Percentiles rank a stretch among this genome's conserved stretches.
Conservation (phyloP, 2,329 filamentous ascomycete genomes). For the Colletotrichum karsti region DNA sequence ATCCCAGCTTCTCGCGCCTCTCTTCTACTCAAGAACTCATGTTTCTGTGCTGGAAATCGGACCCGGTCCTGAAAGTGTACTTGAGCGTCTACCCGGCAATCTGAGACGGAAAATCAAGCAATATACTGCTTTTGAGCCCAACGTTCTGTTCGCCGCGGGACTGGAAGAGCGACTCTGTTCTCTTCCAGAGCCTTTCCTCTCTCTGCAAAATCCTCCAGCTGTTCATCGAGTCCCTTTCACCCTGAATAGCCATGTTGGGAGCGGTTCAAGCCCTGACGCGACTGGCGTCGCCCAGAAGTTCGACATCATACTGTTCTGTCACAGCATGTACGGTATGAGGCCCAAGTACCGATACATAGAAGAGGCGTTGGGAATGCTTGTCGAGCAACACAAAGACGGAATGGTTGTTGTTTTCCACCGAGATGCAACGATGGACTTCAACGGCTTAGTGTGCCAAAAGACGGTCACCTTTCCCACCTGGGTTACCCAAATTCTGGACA, state of each 20-base stretch:
- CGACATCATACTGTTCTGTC: slow-evolving; percentile 68
- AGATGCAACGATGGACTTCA: slow-evolving; percentile 49
- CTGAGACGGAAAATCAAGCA: slow-evolving; percentile 52
- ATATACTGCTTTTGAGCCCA: slow-evolving; percentile 66
- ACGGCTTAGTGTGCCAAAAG: slow-evolving; percentile 56
- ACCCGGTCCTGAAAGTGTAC: slow-evolving; percentile 63
- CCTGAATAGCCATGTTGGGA: slow-evolving; percentile 35
- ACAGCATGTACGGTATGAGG: slow-evolving; percentile 70
- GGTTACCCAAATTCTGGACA: slow-evolving; percentile 49
- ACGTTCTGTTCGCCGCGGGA: slow-evolving; percentile 49
- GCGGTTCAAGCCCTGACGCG: slow-evolving; percentile 17
- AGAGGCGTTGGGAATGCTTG: slow-evolving; percentile 56
- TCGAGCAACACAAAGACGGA: slow-evolving; percentile 43
- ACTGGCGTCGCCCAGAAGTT: slow-evolving; percentile 47
- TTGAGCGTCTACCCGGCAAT: slow-evolving; percentile 54
- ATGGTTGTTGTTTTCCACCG: slow-evolving; percentile 66
- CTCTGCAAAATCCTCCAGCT: slow-evolving; percentile 44
- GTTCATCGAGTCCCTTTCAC: slow-evolving; percentile 51
- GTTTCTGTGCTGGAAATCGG: slow-evolving; percentile 68
- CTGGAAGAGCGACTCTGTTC: slow-evolving; percentile 52
- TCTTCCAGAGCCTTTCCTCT: slow-evolving; percentile 46
- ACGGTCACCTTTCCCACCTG: slow-evolving; percentile 57
- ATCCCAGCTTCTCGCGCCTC: slow-evolving; percentile 45
- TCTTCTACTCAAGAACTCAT: slow-evolving; percentile 47
- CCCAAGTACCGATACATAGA: slow-evolving; percentile 55